These are phyloP conservation scores for Leccinum obscurum DNA, from an alignment of 768 basidiomycete genomes.

Conservation along the genomic window DNA sequence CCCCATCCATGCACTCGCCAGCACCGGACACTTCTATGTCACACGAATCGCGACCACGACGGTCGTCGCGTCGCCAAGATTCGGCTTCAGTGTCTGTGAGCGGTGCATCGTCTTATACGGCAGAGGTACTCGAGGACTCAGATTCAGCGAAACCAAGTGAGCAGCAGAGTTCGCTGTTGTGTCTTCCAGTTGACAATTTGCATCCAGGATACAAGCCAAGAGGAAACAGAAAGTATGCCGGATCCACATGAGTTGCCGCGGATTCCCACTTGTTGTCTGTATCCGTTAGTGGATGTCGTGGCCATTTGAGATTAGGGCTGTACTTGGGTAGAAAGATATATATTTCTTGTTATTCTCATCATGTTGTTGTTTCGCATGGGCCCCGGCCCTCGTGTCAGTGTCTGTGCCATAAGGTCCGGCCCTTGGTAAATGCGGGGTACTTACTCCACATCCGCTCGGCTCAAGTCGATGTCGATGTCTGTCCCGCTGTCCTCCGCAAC, in stretches of 20 bases:
- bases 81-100: slow-evolving; percentile 33
- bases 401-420: not conserved
- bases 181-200: slow-evolving; percentile 1
- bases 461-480: not conserved
- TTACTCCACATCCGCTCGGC: not conserved
- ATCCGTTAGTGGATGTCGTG: not conserved
- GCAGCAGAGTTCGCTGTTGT: slow-evolving; percentile 2
- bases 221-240: slow-evolving; percentile 25
- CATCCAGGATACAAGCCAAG: slow-evolving; percentile 25
- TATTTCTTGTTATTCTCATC: slow-evolving; percentile 26
- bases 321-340: slow-evolving; percentile 25
- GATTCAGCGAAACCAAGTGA: slow-evolving; percentile 32
- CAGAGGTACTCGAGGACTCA: slow-evolving; percentile 29
- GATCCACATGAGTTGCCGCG: slow-evolving; percentile 13
- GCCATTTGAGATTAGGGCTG: slow-evolving; percentile 12
- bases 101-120: slow-evolving; percentile 32
- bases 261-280: slow-evolving; percentile 1
- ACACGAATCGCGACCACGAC: slow-evolving; percentile 31
- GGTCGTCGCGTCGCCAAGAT: slow-evolving; percentile 28
- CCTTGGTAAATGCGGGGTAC: not conserved
- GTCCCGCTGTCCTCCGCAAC: slow-evolving; percentile 2
- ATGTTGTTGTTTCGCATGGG: slow-evolving; percentile 1
- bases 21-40: slow-evolving; percentile 21
- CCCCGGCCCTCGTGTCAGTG: slow-evolving; percentile 4
- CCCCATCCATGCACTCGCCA: slow-evolving; percentile 21